Evolutionary conservation across 768 basidiomycete genomes (phyloP), one percentile per base, ranked within the genome.

Genomic region (Ramaria sp.): DNA sequence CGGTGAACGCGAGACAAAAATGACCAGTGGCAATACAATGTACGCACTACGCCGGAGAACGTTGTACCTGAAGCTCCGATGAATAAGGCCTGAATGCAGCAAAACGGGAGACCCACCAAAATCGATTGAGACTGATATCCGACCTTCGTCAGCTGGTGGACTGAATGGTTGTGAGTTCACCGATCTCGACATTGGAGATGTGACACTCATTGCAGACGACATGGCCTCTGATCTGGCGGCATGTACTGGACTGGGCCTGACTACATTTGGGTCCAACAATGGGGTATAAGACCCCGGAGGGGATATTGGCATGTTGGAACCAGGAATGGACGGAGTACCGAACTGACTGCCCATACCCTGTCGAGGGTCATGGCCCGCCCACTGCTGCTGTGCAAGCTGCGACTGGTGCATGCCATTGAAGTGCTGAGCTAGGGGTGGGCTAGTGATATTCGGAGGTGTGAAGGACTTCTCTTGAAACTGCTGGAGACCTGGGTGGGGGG

Each of bases 21-120:
- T 39, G 54, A 54, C 38, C 31, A 5, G 19, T 17, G 46, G 33
- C 34, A 42, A 27, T 39, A 34, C 34, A 42, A 27, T 39, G 34
- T 47, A 78, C 87, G 70, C 67, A 89, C 88, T 59, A 91, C 84
- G 59, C 89, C 89, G 24, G 88, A 90, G 70, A 90, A 91, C 4
- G 88, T 91, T 2, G 89, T 91, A 69, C 88, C 88, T 90, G 62
- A 46, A 60, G 42, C 12, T 57, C 57, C 41, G 30, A 51, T 67
- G 52, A 57, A 46, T 60, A 53, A 54, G 34, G 60, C 20, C 22
- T 19, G 46, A 17, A 51, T 17, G 38, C 20, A 37, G 7, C 33
- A 24, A 22, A n/a, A 49, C 12, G 22, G 10, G 53, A 17, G 43
- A 69, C 77, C 59, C 61, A 86, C 87, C 88, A 63, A 90, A 90